phyloP scores from a whole-genome alignment of 352 stramenopile genomes.

The Globisporangium nagaii region DNA sequence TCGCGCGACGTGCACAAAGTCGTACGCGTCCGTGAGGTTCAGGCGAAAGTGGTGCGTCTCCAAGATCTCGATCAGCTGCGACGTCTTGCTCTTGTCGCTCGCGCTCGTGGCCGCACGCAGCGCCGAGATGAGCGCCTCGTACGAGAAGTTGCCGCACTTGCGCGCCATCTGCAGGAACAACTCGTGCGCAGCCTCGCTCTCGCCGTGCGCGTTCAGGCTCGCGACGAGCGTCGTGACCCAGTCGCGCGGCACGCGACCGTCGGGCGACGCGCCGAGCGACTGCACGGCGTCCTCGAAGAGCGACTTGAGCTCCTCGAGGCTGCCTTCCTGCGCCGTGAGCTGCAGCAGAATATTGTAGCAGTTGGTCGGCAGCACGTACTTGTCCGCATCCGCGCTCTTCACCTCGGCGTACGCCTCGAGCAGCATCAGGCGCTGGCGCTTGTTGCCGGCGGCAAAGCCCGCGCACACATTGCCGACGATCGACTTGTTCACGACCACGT shows the following conservation, averaged over 20 bases:
- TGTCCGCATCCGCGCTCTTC: slow-evolving; percentile 23
- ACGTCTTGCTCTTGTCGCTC: slow-evolving; percentile 20
- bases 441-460: slow-evolving; percentile 34
- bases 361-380: slow-evolving; percentile 33
- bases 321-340: slow-evolving; percentile 27
- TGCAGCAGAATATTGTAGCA: slow-evolving; percentile 47
- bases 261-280: slow-evolving; percentile 20
- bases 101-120: slow-evolving; percentile 26
- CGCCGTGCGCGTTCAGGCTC: slow-evolving; percentile 28
- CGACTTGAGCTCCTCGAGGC: slow-evolving; percentile 25
- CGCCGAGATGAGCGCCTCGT: slow-evolving; percentile 32
- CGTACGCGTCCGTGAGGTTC: slow-evolving; percentile 36
- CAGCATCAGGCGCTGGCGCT: slow-evolving; percentile 49
- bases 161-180: slow-evolving; percentile 33
- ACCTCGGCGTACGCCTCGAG: slow-evolving; percentile 45
- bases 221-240: slow-evolving; percentile 41
- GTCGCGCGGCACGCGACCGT: slow-evolving; percentile 28
- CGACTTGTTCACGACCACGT: slow-evolving; percentile 31
- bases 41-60: slow-evolving; percentile 37
- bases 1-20: slow-evolving; percentile 44
- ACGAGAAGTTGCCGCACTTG: slow-evolving; percentile 33
- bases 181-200: slow-evolving; percentile 33
- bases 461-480: slow-evolving; percentile 41
- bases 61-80: slow-evolving; percentile 28
- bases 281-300: slow-evolving; percentile 46